Percentiles rank a stretch among this genome's conserved stretches.
Conservation (phyloP, 2,329 filamentous ascomycete genomes). For the Biscogniauxia sp. region DNA sequence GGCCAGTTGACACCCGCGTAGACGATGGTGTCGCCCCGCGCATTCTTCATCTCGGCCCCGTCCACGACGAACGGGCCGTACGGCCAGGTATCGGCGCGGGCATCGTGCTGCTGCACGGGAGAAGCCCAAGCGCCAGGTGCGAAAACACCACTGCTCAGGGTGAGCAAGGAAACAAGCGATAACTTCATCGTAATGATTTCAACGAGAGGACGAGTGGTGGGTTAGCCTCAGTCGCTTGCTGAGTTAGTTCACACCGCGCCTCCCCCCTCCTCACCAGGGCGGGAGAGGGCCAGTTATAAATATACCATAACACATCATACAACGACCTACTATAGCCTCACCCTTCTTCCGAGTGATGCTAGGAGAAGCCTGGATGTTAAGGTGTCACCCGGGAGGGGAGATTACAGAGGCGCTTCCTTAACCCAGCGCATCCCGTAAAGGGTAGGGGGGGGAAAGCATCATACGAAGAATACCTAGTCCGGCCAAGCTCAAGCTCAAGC, state of each 20-base stretch:
- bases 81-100: slow-evolving; percentile 25
- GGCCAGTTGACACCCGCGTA: slow-evolving; percentile 62
- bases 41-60: slow-evolving; percentile 43
- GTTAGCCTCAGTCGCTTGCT: not conserved
- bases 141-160: slow-evolving; percentile 21
- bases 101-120: slow-evolving; percentile 15
- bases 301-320: no score
- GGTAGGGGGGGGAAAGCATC: not conserved
- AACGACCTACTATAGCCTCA: no score
- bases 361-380: slow-evolving; percentile 1
- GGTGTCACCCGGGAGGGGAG: slow-evolving; percentile 8
- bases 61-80: slow-evolving; percentile 36
- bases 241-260: no score
- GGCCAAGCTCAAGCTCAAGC: slow-evolving; percentile 1
- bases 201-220: not conserved
- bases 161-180: slow-evolving; percentile 24
- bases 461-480: not conserved
- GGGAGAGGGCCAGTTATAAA: no score
- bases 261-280: no score
- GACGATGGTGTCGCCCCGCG: slow-evolving; percentile 41
- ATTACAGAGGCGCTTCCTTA: slow-evolving; percentile 10
- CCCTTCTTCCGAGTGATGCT: no score
- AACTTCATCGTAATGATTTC: slow-evolving; percentile 18
- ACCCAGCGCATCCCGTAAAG: not conserved
- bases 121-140: slow-evolving; percentile 19